phyloP scores from a whole-genome alignment of 163 green algal species.

The Chlorella variabilis region DNA sequence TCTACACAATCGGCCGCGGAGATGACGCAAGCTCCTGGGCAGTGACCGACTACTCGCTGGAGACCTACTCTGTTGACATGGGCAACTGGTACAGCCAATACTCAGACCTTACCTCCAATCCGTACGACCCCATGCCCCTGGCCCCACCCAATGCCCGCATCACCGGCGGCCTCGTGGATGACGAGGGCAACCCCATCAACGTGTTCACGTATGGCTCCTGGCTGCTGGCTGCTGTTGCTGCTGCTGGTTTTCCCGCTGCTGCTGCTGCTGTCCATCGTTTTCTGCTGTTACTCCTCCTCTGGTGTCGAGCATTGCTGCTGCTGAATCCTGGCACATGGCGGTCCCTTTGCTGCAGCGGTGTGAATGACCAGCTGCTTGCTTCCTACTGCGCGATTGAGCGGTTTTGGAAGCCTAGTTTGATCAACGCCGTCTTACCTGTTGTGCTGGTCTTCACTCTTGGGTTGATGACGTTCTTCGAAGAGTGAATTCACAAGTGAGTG shows the following conservation, averaged over 20 bases:
- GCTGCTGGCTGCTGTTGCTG: too few species aligned
- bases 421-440: constrained; percentile 25
- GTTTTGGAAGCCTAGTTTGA: constrained; percentile 19
- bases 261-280: too few species aligned
- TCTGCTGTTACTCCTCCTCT: too few species aligned
- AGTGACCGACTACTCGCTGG: neutral
- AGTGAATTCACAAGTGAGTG: too few species aligned
- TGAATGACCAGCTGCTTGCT: constrained; percentile 21
- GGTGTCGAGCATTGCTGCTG: too few species aligned
- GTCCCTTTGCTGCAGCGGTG: too few species aligned
- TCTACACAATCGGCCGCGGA: neutral
- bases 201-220: constrained; percentile 4
- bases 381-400: neutral
- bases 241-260: too few species aligned
- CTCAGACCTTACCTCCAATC: neutral
- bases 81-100: neutral
- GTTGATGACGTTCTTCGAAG: neutral
- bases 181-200: neutral
- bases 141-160: neutral
- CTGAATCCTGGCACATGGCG: too few species aligned
- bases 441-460: constrained; percentile 12
- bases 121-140: constrained; percentile 19
- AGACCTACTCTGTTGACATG: neutral
- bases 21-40: constrained; percentile 7
- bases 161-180: neutral